Evolutionary conservation across 208 protist species (phyloP).

Genomic region (Trypanosoma scelopori): DNA sequence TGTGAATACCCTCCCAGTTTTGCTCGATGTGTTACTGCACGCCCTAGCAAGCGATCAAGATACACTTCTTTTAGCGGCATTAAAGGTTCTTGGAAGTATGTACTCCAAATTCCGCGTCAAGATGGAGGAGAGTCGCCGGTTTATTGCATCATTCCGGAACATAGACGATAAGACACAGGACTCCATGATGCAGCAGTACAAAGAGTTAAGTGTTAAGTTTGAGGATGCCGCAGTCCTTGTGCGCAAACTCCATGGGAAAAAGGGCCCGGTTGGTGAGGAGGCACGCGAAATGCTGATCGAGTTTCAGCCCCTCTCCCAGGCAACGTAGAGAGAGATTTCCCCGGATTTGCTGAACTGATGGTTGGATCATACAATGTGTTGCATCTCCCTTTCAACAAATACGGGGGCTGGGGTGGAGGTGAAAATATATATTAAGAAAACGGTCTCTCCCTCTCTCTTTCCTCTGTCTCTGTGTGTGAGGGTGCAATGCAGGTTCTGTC

Average conservation of each 20-base stretch:
- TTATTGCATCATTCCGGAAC: slow-evolving; percentile 18
- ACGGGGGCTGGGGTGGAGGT: no score
- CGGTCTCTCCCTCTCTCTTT: not conserved
- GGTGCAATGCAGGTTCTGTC: no score
- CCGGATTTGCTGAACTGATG: no score
- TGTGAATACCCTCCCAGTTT: slow-evolving; percentile 42
- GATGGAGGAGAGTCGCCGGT: slow-evolving; percentile 23
- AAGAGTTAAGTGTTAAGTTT: slow-evolving; percentile 41
- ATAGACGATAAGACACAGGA: not conserved
- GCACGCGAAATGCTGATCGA: slow-evolving; percentile 45
- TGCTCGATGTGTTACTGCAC: slow-evolving; percentile 57
- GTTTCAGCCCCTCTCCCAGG: slow-evolving; percentile 33
- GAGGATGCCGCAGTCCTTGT: slow-evolving; percentile 35
- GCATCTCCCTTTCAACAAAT: no score
- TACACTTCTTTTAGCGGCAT: slow-evolving; percentile 41
- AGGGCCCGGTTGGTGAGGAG: slow-evolving; percentile 55
- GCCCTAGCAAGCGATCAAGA: slow-evolving; percentile 49
- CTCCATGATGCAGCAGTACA: slow-evolving; percentile 28
- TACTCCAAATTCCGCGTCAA: slow-evolving; percentile 62
- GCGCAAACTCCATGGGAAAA: slow-evolving; percentile 39
- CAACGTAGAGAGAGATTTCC: not conserved
- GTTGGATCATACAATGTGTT: no score
- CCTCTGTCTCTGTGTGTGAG: no score
- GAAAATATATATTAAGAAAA: no score
- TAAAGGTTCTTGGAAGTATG: slow-evolving; percentile 58